Base-by-base conservation (phyloP, 2,329 filamentous ascomycete species). In the Leptoxyphium fumago region DNA sequence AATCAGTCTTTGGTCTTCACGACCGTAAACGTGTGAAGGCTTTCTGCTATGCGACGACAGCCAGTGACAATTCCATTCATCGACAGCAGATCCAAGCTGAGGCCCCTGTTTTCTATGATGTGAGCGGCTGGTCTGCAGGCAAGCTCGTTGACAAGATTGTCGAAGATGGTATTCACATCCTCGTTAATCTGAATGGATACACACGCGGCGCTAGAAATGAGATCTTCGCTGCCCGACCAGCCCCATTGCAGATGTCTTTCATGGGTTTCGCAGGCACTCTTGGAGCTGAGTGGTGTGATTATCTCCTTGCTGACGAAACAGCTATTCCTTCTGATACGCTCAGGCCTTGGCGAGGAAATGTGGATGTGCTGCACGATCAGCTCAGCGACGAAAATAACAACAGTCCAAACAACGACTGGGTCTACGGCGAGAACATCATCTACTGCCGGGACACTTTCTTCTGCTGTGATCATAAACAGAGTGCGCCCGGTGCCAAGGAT, bases 261-360 rank as follows among this genome's bases (percentile, higher is more conserved):
- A 98, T 98, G 91, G 91, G 91, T 0, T 98, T 98, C 60, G 91
- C 91, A 0, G 91, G 91, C 9, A 95, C 89, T 0, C 69, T 98
- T 1, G 91, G 91, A 5, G 91, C 91, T 2, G 91, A 98, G 60
- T 98, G 91, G 91, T 98, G 91, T 54, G 91, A 98, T 61, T 98
- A 98, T 57, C 79, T 98, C 13, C 74, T 96, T 21, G 88, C 91
- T 2, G 91, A 98, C 57, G 72, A 82, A 42, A 89, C 82, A 1
- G 87, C 91, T 0, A 81, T 98, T 43, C 91, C 91, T 1, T 74
- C 73, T 0, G 76, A 79, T 21, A 95, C 89, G 1, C 69, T 96
- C 26, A 78, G 87, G 10, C 86, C 86, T 1, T 83, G 78, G 65
- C 76, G 86, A 45, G 73, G 77, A 38, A 94, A 91, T 53, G 66